phyloP scores from a whole-genome alignment of 2,329 filamentous ascomycete genomes.

The Talaromyces sp. region DNA sequence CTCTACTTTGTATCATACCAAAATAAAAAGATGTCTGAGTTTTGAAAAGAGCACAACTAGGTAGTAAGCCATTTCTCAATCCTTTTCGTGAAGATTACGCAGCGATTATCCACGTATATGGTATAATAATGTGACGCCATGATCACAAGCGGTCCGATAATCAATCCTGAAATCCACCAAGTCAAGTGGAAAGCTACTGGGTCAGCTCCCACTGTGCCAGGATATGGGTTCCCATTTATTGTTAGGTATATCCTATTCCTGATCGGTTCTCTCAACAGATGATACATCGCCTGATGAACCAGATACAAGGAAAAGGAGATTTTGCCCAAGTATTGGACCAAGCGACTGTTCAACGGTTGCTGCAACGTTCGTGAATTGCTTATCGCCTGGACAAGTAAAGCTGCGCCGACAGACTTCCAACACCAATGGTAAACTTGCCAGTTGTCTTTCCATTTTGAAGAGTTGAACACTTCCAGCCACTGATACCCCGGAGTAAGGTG shows the following conservation, averaged over 20 bases:
- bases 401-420: conserved; percentile 23
- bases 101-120: conserved; percentile 22
- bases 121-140: conserved; percentile 21
- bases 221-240: conserved; percentile 18
- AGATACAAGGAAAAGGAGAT: conserved; percentile 33
- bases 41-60: neutral
- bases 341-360: conserved; percentile 19
- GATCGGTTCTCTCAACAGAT: conserved; percentile 20
- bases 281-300: conserved; percentile 24
- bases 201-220: conserved; percentile 11
- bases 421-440: conserved; percentile 21
- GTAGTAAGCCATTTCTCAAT: conserved; percentile 20
- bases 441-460: conserved; percentile 21
- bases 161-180: conserved; percentile 20
- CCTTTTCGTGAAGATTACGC: conserved; percentile 21
- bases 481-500: conserved; percentile 22
- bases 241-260: conserved; percentile 19
- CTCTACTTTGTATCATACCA: neutral
- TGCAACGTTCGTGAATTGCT: conserved; percentile 22
- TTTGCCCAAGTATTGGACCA: conserved; percentile 28
- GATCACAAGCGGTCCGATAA: conserved; percentile 18
- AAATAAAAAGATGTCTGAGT: no score
- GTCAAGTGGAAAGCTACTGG: conserved; percentile 19
- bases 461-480: conserved; percentile 20
- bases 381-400: conserved; percentile 22